Evolutionary conservation across 129 eudicot species (phyloP), one percentile per base, ranked within the genome.

Genomic region (Kitagawia praeruptora): DNA sequence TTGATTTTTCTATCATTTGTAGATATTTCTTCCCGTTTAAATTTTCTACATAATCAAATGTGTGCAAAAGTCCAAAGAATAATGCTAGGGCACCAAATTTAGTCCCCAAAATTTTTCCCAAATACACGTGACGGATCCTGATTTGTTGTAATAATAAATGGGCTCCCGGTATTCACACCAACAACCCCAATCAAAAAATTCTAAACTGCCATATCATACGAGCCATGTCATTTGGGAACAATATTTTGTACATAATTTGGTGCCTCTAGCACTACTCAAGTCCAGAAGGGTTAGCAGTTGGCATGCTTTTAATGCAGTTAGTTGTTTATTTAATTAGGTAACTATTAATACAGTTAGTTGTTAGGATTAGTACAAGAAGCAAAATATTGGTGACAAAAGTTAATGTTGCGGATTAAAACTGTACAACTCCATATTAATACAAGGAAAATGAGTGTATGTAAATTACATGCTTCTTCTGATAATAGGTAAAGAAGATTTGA

Each of bases 281-380:
- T n/a, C n/a, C n/a, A n/a, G n/a, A 25, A n/a, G 34, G 34, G 69
- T 61, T 61, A 23, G 75, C 49, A 71, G 46, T 41, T 28, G 82
- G 53, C 10, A 73, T 44, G 53, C 77, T 73, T 44, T 73, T 73
- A 73, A 73, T 73, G n/a, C 21, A 73, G 75, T 41, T 40, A 3
- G 44, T 6, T 7, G 49, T 10, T 46, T 46, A 11, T 10, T 46
- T 46, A n/a, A n/a, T n/a, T n/a, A 46, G 49, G 16, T 46, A 46
- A 46, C 12, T 46, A 46, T 44, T 44, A 73, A 73, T 44, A 44
- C 21, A 44, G 27, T 73, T 44, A 73, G 53, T 44, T 41, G 49
- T 72, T 38, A 71, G 23, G 6, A 71, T 2, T n/a, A 25, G 9
- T 66, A 15, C 37, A 13, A 41, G 4, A 3, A 44, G 53, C 49